phyloP scores from a whole-genome alignment of 1,284 basidiomycete species.

The Apiotrichum gamsii region DNA sequence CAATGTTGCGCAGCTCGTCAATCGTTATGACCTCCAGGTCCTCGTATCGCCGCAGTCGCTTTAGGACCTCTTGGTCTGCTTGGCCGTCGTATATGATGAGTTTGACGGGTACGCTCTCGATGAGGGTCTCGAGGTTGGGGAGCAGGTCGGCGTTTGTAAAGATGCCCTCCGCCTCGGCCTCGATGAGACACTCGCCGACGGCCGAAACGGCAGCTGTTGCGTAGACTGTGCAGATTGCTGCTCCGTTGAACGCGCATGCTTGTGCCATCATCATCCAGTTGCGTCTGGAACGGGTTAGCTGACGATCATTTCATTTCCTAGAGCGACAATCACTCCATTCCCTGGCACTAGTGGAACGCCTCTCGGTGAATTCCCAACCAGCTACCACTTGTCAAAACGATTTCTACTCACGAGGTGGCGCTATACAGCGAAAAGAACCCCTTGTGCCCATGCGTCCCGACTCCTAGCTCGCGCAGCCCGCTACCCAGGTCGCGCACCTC shows the following conservation, averaged over 20 bases:
- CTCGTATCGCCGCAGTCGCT: constrained; percentile 52
- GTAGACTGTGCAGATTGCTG: constrained; percentile 88
- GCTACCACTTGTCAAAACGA: neutral
- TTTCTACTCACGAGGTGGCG: constrained; percentile 64
- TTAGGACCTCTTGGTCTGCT: constrained; percentile 54
- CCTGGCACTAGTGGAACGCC: too few species aligned
- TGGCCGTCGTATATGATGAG: constrained; percentile 83
- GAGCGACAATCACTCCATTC: too few species aligned
- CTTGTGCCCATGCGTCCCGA: constrained; percentile 42
- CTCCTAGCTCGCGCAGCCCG: constrained; percentile 67
- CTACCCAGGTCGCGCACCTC: constrained; percentile 60
- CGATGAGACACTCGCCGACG: constrained; percentile 81
- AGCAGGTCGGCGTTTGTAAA: constrained; percentile 92
- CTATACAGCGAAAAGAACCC: constrained; percentile 84
- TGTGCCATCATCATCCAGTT: constrained; percentile 89
- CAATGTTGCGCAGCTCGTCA: constrained; percentile 63
- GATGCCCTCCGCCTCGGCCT: constrained; percentile 60
- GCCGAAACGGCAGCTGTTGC: constrained; percentile 86
- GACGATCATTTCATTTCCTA: neutral
- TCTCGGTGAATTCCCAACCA: too few species aligned
- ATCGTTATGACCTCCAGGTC: constrained; percentile 59
- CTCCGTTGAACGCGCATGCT: constrained; percentile 67
- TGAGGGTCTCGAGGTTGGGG: constrained; percentile 60
- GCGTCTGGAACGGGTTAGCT: constrained; percentile 19
- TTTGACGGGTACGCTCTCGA: constrained; percentile 67